Base-by-base conservation (phyloP, 2,329 filamentous ascomycete species). In the Emergomyces africanus region DNA sequence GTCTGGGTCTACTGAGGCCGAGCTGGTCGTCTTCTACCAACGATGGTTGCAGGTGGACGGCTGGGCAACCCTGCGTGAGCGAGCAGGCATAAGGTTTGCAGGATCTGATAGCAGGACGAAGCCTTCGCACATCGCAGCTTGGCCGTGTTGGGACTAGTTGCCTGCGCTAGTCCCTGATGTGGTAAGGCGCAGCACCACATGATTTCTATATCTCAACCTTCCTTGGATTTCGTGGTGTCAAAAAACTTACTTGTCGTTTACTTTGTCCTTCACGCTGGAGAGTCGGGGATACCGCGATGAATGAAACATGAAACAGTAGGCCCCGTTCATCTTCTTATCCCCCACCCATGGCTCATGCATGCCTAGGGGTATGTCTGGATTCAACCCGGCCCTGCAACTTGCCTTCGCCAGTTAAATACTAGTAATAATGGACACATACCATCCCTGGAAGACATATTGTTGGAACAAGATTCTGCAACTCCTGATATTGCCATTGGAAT, bases 171-270 rank as follows among this genome's bases (percentile, higher is more conserved):
- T 1, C 4, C 3, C 35, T 0, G 15, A 53, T 30, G 35, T 4
- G 25, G 57, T 33, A 51, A 50, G 23, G 57, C 33, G 48, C 15
- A 12, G 3, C 12, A n/a, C 23, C 57, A 53, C 23, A n/a, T 58
- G 57, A 58, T 53, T 58, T 58, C 35, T 53, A 50, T 53, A 58
- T 53, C 57, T 53, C 57, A 58, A 58, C 57, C 46, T 49, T 49
- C 57, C 46, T 49, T 49, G 33, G 33, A 39, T 39, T 39, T 50
- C 20, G 9, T 20, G 25, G 20, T 51, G 12, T 35, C 15, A 35
- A n/a, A 35, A 50, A 5, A n/a, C n/a, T n/a, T n/a, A n/a, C 14
- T 25, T 3, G 28, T 3, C 12, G 12, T 2, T 37, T 37, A 37
- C 35, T 37, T 37, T 15, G 12, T 35, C 33, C 8, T 5, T 35